Conservation (phyloP, 805 yeast genomes). For the Yueomyces sinensis region DNA sequence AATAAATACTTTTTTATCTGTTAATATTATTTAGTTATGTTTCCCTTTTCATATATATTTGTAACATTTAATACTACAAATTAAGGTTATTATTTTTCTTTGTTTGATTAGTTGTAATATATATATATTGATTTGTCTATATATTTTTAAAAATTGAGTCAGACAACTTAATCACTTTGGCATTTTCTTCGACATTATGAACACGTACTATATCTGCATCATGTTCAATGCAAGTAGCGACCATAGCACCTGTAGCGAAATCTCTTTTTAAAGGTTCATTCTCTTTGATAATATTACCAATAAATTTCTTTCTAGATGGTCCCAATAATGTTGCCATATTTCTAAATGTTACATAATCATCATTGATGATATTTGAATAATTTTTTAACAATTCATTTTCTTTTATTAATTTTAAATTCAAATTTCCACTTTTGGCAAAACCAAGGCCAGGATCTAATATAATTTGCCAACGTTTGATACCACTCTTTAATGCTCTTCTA, state of each 20-base stretch:
- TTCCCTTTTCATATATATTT: too few species aligned
- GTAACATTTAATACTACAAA: too few species aligned
- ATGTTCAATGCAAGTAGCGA: constrained; percentile 59
- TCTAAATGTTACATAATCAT: constrained; percentile 18
- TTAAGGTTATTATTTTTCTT: too few species aligned
- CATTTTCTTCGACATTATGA: constrained; percentile 60
- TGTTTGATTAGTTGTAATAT: too few species aligned
- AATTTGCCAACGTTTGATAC: constrained; percentile 81
- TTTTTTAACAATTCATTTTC: constrained; percentile 34
- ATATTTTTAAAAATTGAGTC: constrained; percentile 39
- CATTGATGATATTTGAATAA: constrained; percentile 25
- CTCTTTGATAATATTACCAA: constrained; percentile 60
- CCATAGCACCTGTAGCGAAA: constrained; percentile 63
- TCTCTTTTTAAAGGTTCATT: constrained; percentile 47
- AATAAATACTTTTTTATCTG: too few species aligned
- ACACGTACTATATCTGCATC: constrained; percentile 77
- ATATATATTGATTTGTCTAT: too few species aligned
- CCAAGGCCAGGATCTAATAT: constrained; percentile 93
- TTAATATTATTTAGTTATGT: too few species aligned
- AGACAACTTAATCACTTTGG: constrained; percentile 43
- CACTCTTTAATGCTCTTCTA: constrained; percentile 40
- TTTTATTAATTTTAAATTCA: constrained; percentile 55
- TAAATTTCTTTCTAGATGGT: constrained; percentile 77
- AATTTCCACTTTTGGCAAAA: constrained; percentile 71
- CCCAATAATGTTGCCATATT: constrained; percentile 64